Evolutionary conservation across 2,329 filamentous ascomycete genomes (phyloP).

Genomic region (Biscogniauxia mediterranea): DNA sequence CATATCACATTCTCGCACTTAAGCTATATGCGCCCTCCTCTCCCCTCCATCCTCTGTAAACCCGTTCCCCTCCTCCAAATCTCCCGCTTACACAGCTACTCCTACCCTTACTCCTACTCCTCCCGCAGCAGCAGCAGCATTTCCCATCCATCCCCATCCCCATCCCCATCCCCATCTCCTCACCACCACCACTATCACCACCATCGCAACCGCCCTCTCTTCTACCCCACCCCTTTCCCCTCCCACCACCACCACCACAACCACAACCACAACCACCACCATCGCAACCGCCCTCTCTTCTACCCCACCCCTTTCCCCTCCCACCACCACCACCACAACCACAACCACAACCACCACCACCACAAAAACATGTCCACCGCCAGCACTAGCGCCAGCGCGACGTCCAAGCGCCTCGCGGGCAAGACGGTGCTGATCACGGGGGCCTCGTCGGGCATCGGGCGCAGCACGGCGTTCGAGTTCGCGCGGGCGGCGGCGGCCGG

Average conservation of each 20-base stretch:
- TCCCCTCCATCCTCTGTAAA: not conserved
- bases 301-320: not conserved
- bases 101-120: not conserved
- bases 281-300: no score
- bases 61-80: not conserved
- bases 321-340: not conserved
- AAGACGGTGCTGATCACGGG: conserved; percentile 93
- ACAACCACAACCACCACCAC: not conserved
- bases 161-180: not conserved
- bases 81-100: not conserved
- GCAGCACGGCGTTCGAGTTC: conserved; percentile 83
- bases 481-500: conserved; percentile 77
- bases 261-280: no score
- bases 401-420: conserved; percentile 78
- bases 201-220: not conserved
- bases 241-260: not conserved
- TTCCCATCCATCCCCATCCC: not conserved
- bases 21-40: not conserved
- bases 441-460: conserved; percentile 89
- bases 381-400: no score
- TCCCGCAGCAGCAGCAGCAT: not conserved
- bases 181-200: not conserved
- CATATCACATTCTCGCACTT: no score
- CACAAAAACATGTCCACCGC: conserved; percentile 48
- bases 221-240: not conserved